These are phyloP conservation scores for Kwoniella bestiolae DNA, from an alignment of 768 basidiomycete species.

Conservation along the genomic window DNA sequence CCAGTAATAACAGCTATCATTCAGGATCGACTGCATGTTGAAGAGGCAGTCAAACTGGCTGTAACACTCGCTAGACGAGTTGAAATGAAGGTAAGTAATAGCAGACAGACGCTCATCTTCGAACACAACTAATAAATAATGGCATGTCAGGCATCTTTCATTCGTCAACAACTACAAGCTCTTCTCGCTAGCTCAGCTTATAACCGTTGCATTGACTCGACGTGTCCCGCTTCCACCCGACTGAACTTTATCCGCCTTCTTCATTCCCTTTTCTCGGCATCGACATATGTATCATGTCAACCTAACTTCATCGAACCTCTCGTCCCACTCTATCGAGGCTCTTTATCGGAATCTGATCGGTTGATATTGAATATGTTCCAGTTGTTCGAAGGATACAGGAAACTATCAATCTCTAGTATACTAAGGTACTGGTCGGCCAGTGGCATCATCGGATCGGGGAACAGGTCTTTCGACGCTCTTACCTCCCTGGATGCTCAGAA, in stretches of 20 bases:
- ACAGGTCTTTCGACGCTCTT: conserved; percentile 66
- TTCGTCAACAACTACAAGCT: conserved; percentile 68
- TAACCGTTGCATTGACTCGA: conserved; percentile 49
- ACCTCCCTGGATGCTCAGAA: conserved; percentile 70
- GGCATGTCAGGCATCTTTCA: conserved; percentile 37
- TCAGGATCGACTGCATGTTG: conserved; percentile 63
- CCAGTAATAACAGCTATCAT: conserved; percentile 69
- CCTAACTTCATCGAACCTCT: conserved; percentile 80
- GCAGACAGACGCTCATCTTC: neutral
- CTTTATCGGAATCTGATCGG: conserved; percentile 69
- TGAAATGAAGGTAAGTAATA: conserved; percentile 70
- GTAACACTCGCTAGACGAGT: conserved; percentile 59
- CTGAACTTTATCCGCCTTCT: conserved; percentile 66
- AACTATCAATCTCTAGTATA: conserved; percentile 68
- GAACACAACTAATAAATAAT: neutral
- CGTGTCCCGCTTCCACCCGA: conserved; percentile 54
- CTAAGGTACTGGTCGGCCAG: conserved; percentile 70
- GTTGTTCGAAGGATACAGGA: conserved; percentile 74
- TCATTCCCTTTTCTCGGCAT: conserved; percentile 70
- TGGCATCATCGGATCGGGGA: conserved; percentile 16
- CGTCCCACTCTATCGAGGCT: conserved; percentile 73
- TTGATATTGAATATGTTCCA: conserved; percentile 74
- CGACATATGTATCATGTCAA: conserved; percentile 84
- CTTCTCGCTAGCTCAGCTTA: conserved; percentile 68
- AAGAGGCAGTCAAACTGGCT: conserved; percentile 60